Evolutionary conservation across 495 filamentous ascomycete species (phyloP).

Genomic region (Polyplosphaeria fusca): DNA sequence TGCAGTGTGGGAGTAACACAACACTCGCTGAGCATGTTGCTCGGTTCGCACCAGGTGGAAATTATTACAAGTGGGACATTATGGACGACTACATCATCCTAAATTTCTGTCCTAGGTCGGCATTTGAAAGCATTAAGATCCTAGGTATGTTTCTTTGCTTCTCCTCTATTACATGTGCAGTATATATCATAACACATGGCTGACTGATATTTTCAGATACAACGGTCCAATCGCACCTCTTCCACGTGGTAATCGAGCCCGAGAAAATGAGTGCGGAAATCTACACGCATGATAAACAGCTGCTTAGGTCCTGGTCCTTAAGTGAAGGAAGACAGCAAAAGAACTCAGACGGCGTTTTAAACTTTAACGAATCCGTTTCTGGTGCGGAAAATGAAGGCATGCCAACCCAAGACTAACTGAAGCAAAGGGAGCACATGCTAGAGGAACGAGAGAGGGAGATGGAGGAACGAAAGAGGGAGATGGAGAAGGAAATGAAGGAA

Average conservation of each 20-base stretch:
- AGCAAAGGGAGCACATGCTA: not conserved
- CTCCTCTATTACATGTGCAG: too few relatives aligned
- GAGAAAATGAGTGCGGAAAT: not conserved
- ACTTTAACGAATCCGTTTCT: not conserved
- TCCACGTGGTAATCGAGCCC: not conserved
- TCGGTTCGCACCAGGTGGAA: conserved; percentile 9
- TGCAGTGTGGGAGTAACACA: not conserved
- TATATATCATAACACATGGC: not conserved
- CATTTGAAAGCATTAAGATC: conserved; percentile 3
- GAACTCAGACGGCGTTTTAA: too few relatives aligned
- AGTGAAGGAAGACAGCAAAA: not conserved
- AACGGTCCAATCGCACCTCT: not conserved
- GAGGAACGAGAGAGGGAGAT: not conserved
- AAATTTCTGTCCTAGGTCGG: conserved; percentile 18
- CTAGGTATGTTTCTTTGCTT: not conserved
- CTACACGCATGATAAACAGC: not conserved
- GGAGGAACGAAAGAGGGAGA: not conserved
- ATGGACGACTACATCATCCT: conserved; percentile 24
- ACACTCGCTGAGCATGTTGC: not conserved
- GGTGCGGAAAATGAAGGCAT: not conserved
- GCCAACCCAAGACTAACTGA: not conserved
- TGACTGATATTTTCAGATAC: not conserved
- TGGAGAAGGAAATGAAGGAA: not conserved
- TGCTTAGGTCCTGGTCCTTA: not conserved
- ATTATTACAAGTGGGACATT: conserved; percentile 12